Percentiles rank a stretch among this genome's conserved stretches.
Conservation (phyloP, 2,329 filamentous ascomycete species). For the Aureobasidium sp. region DNA sequence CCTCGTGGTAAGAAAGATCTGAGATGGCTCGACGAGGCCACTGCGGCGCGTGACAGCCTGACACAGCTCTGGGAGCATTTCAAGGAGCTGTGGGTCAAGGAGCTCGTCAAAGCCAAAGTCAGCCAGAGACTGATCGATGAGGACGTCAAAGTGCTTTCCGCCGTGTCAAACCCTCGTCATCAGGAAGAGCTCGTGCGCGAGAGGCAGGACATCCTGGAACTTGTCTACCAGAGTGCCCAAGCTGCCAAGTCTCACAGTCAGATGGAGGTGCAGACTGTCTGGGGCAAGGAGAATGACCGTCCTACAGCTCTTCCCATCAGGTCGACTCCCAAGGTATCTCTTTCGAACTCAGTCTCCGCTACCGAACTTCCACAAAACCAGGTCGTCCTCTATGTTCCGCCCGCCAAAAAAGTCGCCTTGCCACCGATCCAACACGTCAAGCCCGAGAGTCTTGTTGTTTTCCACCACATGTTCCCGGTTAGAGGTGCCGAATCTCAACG, state of each 20-base stretch:
- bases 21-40: neutral
- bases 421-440: neutral
- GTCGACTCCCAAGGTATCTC: neutral
- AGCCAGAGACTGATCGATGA: neutral
- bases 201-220: neutral
- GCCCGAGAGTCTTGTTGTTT: neutral
- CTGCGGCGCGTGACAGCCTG: neutral
- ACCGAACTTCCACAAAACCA: neutral
- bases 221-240: neutral
- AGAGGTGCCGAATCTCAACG: neutral
- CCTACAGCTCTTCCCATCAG: neutral
- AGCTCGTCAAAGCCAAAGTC: neutral
- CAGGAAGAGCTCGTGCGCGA: neutral
- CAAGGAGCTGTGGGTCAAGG: neutral
- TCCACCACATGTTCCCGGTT: neutral
- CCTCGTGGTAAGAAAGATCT: neutral
- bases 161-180: neutral
- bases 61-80: neutral
- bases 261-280: neutral
- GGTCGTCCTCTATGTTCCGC: neutral
- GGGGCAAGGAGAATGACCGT: slow-evolving; percentile 1
- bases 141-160: neutral
- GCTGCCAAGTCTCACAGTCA: neutral
- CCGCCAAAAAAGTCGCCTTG: neutral
- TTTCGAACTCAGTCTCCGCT: neutral